Base-by-base conservation (phyloP, 768 basidiomycete genomes). In the Xerocomus brunneocitrinus region DNA sequence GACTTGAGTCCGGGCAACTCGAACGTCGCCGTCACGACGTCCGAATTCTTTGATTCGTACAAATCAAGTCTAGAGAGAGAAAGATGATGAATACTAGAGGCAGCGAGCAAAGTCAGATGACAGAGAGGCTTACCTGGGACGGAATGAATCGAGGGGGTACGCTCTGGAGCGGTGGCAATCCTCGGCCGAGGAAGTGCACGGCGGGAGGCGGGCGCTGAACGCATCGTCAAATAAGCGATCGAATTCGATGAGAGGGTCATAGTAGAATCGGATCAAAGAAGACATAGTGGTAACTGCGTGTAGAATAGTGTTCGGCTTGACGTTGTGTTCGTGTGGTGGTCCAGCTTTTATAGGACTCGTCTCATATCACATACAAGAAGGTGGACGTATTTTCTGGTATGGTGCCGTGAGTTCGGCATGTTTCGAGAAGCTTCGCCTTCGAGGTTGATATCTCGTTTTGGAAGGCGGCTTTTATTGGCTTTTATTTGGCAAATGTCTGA, bases 1-100 rank as follows among this genome's bases (percentile, higher is more conserved):
- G 78, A 78, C 58, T 5, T 41, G 7, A 25, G 8, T 0, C 12
- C 12, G 79, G 80, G 13, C 2, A 79, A 69, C 60, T 81, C 81
- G 59, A 82, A 78, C 10, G 74, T 74, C 8, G 79, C 79, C 6
- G 76, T 79, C 35, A 80, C 74, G 25, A 58, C 52, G 58, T 75
- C 75, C 13, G 65, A 65, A 3, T 71, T 67, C 13, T 69, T 58
- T 46, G 73, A 68, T 59, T 79, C 77, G 50, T 76, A 71, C 4
- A 81, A 50, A 56, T 81, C 75, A 70, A 82, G 67, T 44, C 73
- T 74, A 6, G 28, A n/a, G 44, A 19, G n/a, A 22, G 12, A 6
- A 40, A 7, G 5, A 12, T 7, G 5, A 27, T 5, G 8, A 24
- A 31, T 3, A 43, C 5, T 7, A 5, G 14, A 25, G 3, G 12